phyloP scores from a whole-genome alignment of 345 rosid species.

The Eutrema japonicum region DNA sequence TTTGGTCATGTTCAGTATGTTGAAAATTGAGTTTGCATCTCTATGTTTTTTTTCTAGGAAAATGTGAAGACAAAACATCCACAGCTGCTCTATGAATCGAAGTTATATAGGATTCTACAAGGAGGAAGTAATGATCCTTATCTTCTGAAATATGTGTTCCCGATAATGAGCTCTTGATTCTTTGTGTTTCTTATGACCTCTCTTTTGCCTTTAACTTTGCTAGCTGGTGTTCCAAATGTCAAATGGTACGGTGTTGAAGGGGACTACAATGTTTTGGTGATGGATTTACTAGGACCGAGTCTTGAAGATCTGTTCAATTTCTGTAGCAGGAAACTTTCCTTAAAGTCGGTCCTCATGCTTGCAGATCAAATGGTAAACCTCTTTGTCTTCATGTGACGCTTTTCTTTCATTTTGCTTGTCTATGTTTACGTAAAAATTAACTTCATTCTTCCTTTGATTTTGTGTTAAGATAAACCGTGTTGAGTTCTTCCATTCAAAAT shows the following conservation, averaged over 20 bases:
- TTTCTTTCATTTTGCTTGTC: background rate
- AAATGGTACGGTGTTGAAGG: conserved; percentile 73
- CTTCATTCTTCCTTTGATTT: background rate
- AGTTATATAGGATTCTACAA: conserved; percentile 82
- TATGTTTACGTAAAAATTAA: conserved; percentile 5
- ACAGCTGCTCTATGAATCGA: conserved; percentile 81
- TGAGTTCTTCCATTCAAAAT: conserved; percentile 53
- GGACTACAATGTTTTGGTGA: conserved; percentile 63
- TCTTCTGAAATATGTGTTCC: background rate
- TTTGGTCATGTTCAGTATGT: conserved; percentile 13
- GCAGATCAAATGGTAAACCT: conserved; percentile 64
- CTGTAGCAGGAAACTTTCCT: conserved; percentile 61
- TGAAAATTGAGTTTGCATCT: background rate
- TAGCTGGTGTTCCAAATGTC: conserved; percentile 68
- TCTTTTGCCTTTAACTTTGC: conserved; percentile 25
- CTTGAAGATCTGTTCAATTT: conserved; percentile 69
- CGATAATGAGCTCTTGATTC: conserved; percentile 3
- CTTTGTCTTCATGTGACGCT: conserved; percentile 7
- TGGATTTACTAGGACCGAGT: conserved; percentile 73
- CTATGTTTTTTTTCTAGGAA: conserved; percentile 55
- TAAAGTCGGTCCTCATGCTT: conserved; percentile 72
- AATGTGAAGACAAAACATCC: conserved; percentile 91
- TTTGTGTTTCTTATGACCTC: conserved; percentile 23
- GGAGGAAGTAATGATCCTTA: conserved; percentile 76
- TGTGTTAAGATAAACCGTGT: conserved; percentile 22